phyloP scores from a whole-genome alignment of 2,329 filamentous ascomycete genomes.

The Aaosphaeria pasadenensis region DNA sequence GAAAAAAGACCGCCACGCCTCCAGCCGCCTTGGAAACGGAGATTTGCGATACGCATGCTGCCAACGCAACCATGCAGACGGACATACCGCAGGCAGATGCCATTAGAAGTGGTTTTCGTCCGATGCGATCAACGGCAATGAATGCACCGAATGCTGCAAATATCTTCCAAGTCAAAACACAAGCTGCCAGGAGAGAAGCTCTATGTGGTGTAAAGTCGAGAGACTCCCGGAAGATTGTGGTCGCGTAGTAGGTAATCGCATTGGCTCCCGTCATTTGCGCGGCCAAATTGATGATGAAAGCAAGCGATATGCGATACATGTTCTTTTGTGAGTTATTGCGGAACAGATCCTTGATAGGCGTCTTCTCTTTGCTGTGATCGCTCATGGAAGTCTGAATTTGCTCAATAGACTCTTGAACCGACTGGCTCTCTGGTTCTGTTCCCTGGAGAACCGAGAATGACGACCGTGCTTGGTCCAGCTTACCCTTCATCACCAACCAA shows the following conservation, averaged over 20 bases:
- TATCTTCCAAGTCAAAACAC: background rate
- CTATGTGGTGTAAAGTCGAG: background rate
- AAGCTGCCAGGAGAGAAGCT: background rate
- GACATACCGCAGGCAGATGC: background rate
- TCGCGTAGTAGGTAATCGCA: background rate
- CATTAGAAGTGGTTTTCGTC: background rate
- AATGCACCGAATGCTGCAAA: background rate
- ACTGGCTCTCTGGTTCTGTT: background rate
- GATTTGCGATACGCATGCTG: background rate
- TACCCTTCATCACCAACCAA: background rate
- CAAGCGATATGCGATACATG: background rate
- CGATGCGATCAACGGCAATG: background rate
- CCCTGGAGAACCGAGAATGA: background rate
- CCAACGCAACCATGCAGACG: background rate
- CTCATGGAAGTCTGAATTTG: background rate
- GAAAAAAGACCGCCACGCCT: background rate
- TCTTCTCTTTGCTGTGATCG: background rate
- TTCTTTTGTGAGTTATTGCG: background rate
- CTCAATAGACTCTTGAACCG: background rate
- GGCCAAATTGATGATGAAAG: background rate
- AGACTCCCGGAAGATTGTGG: background rate
- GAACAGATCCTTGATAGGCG: background rate
- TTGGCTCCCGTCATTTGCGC: background rate
- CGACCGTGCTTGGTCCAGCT: background rate
- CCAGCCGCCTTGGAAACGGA: background rate